Percentiles rank a stretch among this genome's conserved stretches.
Evolutionary conservation across 805 yeast genomes (phyloP).

Genomic region (Myxozyma monticola): DNA sequence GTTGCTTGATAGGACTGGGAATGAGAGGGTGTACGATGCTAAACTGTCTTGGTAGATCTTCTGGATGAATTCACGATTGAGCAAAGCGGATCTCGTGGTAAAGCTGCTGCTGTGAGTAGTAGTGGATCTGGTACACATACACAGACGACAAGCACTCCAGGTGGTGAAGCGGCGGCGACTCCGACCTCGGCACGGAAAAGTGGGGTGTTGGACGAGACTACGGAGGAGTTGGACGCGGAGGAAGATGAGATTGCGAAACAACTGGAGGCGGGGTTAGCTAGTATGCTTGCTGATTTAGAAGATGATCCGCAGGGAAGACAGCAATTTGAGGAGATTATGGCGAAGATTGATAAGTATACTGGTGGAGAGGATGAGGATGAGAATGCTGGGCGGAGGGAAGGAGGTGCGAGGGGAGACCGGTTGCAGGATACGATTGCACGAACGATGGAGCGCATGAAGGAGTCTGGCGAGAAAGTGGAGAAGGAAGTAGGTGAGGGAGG

Average conservation of each 20-base stretch:
- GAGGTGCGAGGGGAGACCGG: constrained; percentile 8
- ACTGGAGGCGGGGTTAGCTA: constrained; percentile 43
- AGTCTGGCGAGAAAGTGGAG: constrained; percentile 71
- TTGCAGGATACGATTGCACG: constrained; percentile 76
- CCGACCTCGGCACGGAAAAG: background rate
- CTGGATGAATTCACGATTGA: constrained; percentile 65
- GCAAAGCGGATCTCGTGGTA: too few species aligned
- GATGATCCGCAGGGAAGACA: constrained; percentile 55
- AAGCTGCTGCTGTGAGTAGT: too few species aligned
- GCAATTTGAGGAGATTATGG: constrained; percentile 50
- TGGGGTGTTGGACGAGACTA: background rate
- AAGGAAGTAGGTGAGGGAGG: constrained; percentile 44
- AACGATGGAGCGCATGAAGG: constrained; percentile 77
- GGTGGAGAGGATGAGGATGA: background rate
- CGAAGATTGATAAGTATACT: constrained; percentile 34
- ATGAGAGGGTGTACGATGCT: background rate
- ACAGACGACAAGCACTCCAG: too few species aligned
- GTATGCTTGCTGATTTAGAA: constrained; percentile 50
- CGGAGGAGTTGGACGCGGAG: constrained; percentile 4
- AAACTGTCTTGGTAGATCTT: constrained; percentile 48
- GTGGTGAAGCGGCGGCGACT: background rate
- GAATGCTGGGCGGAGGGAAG: constrained; percentile 9
- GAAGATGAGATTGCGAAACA: constrained; percentile 44
- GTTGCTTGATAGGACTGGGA: background rate
- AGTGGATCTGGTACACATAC: too few species aligned